Base-by-base conservation (phyloP, 495 filamentous ascomycete species). In the Talaromyces wortmannii region DNA sequence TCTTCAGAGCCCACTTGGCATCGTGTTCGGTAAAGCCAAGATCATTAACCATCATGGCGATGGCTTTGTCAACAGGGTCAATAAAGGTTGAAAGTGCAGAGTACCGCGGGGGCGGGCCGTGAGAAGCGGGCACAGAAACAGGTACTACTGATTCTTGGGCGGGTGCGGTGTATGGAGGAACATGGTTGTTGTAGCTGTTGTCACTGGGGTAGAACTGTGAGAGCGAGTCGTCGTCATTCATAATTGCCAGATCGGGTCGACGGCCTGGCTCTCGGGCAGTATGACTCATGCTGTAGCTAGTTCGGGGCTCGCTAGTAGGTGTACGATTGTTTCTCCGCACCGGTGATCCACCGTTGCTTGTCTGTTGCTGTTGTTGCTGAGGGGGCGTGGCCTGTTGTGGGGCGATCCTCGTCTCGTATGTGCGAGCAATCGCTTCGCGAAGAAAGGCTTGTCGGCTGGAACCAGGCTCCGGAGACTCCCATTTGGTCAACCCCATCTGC, bases 361-460 rank as follows among this genome's bases (percentile, higher is more conserved):
- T 13, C 8, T 8, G 13, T 13, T 13, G 36, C 8, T 8, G 8
- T 40, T 40, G 36, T 40, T 23, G 23, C 4, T 23, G 23, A 23
- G 23, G 4, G 23, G 4, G 23, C 23, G 42, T 16, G 13, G 30
- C 45, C 0, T 46, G 52, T 42, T 44, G 55, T 40, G 56, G 55
- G 7, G 68, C 68, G 44, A 79, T 68, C 31, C 70, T 70, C 32
- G 78, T 75, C 54, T 82, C 76, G 63, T 87, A 87, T 31, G 82
- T 75, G 32, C 77, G 78, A 3, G 76, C 72, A 15, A 86, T 71
- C 0, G 83, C 82, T 65, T 86, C 82, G 56, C 83, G 82, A 53
- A 88, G 72, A 62, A 88, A 88, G 10, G 76, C 80, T 8, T 73
- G 70, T n/a, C 82, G 80, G 43, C 70, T 80, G 30, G 61, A 61